phyloP scores from a whole-genome alignment of 306 rosid genomes.

The Hippophae gyantsensis region DNA sequence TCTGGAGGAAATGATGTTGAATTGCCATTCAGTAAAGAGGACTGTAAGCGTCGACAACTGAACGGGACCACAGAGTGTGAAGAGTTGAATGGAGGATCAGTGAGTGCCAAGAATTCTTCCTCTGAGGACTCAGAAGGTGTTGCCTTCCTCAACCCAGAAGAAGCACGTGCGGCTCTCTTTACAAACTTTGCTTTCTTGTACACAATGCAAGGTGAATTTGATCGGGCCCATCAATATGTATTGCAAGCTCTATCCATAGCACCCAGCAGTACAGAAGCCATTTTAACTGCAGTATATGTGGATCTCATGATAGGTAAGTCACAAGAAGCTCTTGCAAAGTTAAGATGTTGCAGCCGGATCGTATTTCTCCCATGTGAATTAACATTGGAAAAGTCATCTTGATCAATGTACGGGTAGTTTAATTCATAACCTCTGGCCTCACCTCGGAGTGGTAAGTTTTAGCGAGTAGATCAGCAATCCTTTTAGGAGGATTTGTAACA shows the following conservation, averaged over 20 bases:
- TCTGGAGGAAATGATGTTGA: conserved; percentile 48
- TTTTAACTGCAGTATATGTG: conserved; percentile 67
- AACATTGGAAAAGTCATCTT: conserved; percentile 57
- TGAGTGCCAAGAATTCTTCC: conserved; percentile 37
- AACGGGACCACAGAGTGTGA: conserved; percentile 55
- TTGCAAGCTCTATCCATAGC: conserved; percentile 57
- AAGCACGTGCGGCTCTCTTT: conserved; percentile 62
- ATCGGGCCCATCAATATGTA: conserved; percentile 51
- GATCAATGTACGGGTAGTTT: conserved; percentile 53
- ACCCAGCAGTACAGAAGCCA: conserved; percentile 76
- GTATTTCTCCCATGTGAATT: conserved; percentile 58
- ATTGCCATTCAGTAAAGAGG: conserved; percentile 77
- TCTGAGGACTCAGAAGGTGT: conserved; percentile 33
- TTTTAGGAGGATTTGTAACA: conserved; percentile 78
- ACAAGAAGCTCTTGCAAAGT: conserved; percentile 65
- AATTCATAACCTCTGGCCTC: conserved; percentile 32
- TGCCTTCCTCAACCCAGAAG: conserved; percentile 80
- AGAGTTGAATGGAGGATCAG: conserved; percentile 55
- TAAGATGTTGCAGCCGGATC: conserved; percentile 68
- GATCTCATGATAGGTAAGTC: conserved; percentile 71
- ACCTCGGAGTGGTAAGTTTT: conserved; percentile 45
- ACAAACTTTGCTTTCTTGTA: conserved; percentile 71
- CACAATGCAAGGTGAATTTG: conserved; percentile 74
- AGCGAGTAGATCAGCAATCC: conserved; percentile 72
- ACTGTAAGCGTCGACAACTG: conserved; percentile 53